phyloP scores from a whole-genome alignment of 805 yeast genomes.

The Kodamaea fukazawae region DNA sequence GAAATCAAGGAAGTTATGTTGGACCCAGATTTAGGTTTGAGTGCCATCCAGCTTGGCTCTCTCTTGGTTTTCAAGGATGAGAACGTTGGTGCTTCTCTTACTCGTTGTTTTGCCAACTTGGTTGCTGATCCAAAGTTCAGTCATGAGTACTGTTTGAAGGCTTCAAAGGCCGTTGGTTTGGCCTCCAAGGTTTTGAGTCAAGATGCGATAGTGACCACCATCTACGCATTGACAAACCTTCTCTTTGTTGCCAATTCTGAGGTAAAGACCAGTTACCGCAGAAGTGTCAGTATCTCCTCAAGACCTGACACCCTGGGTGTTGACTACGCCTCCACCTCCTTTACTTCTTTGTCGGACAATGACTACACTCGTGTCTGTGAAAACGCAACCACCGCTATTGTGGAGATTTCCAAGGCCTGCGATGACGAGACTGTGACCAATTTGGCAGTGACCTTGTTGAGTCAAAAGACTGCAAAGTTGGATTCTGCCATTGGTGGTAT shows the following conservation, averaged over 20 bases:
- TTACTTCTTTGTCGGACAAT: slow-evolving; percentile 3
- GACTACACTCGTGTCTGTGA: slow-evolving; percentile 46
- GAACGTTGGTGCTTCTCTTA: slow-evolving; percentile 35
- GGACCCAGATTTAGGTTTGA: slow-evolving; percentile 49
- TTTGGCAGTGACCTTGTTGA: slow-evolving; percentile 74
- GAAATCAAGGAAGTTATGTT: slow-evolving; percentile 51
- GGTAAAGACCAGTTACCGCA: slow-evolving; percentile 6
- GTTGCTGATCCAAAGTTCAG: slow-evolving; percentile 54
- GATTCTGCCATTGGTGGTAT: slow-evolving; percentile 53
- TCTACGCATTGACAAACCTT: slow-evolving; percentile 78
- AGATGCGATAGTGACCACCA: slow-evolving; percentile 77
- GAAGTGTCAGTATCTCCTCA: slow-evolving; percentile 3
- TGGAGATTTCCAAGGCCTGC: slow-evolving; percentile 63
- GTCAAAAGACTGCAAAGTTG: slow-evolving; percentile 61
- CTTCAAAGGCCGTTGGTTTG: slow-evolving; percentile 59
- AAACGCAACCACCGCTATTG: slow-evolving; percentile 67
- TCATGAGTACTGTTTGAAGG: slow-evolving; percentile 44
- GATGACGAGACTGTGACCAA: slow-evolving; percentile 71
- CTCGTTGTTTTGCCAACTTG: slow-evolving; percentile 49
- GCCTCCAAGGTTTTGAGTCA: slow-evolving; percentile 70
- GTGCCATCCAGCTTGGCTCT: slow-evolving; percentile 56
- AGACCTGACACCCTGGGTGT: slow-evolving; percentile 1
- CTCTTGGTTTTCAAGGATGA: slow-evolving; percentile 46
- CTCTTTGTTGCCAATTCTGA: slow-evolving; percentile 49
- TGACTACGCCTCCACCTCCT: slow-evolving; percentile 1